A percentile compares a stretch with the other conserved stretches of the same genome.
These are phyloP conservation scores for Maudiozyma barnettii DNA, from an alignment of 805 yeast species.

Conservation along the genomic window DNA sequence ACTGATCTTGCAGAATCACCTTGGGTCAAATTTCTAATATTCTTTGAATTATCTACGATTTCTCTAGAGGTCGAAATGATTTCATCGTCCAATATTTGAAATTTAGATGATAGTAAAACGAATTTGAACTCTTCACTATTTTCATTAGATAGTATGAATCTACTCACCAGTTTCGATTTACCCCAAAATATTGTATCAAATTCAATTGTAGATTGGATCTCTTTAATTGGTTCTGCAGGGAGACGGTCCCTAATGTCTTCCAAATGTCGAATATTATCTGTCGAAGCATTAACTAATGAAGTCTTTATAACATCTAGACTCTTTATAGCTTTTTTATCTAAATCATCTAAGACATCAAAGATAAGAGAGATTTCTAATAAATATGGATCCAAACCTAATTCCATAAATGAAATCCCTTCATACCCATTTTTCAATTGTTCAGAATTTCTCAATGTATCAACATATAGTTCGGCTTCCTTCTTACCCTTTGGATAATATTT, in stretches of 20 bases:
- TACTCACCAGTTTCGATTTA: slow-evolving; percentile 28
- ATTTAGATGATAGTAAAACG: slow-evolving; percentile 27
- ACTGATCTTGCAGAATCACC: slow-evolving; percentile 9
- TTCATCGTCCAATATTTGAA: slow-evolving; percentile 22
- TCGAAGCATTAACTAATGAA: slow-evolving; percentile 1
- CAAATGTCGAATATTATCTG: background rate
- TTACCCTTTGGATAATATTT: slow-evolving; percentile 17
- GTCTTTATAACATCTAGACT: slow-evolving; percentile 2
- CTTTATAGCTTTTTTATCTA: slow-evolving; percentile 3
- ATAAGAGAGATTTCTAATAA: slow-evolving; percentile 39
- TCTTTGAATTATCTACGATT: slow-evolving; percentile 11
- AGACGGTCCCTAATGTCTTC: background rate
- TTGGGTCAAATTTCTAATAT: background rate
- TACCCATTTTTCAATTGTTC: slow-evolving; percentile 24
- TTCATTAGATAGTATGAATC: slow-evolving; percentile 35
- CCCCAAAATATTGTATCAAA: slow-evolving; percentile 33
- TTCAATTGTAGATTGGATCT: slow-evolving; percentile 7
- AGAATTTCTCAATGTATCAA: slow-evolving; percentile 10
- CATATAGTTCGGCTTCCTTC: slow-evolving; percentile 6
- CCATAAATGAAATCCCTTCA: slow-evolving; percentile 38
- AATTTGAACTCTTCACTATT: slow-evolving; percentile 36
- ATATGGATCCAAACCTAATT: slow-evolving; percentile 40
- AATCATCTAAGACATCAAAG: slow-evolving; percentile 31
- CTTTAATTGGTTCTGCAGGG: background rate
- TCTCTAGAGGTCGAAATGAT: slow-evolving; percentile 20